These are phyloP conservation scores for Przewalskia tangutica DNA, from an alignment of 257 asterid species.

Conservation along the genomic window DNA sequence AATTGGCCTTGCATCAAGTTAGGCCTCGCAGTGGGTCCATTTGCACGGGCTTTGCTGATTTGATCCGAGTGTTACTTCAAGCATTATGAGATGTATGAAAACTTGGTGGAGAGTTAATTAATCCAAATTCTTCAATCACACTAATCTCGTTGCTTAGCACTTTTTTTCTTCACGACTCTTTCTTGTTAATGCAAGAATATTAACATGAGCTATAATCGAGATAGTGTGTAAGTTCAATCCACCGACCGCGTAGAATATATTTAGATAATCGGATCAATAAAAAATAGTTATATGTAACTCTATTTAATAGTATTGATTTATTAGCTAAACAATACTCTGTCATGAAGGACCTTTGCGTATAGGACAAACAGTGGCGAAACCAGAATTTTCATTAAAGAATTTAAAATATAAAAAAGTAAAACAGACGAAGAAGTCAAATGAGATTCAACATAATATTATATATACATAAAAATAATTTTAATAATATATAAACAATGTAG, in stretches of 20 bases:
- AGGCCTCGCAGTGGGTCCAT: too few relatives aligned
- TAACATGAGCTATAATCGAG: not conserved
- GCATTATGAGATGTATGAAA: not conserved
- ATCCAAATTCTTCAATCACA: not conserved
- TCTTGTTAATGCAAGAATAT: not conserved
- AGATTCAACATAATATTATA: too few relatives aligned
- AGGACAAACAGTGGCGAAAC: too few relatives aligned
- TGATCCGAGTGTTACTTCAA: too few relatives aligned
- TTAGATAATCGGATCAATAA: not conserved
- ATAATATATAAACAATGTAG: too few relatives aligned
- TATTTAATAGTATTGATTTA: not conserved
- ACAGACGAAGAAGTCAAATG: too few relatives aligned
- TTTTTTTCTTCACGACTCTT: not conserved
- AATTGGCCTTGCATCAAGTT: too few relatives aligned
- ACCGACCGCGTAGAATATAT: not conserved
- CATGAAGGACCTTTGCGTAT: too few relatives aligned
- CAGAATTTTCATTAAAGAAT: too few relatives aligned
- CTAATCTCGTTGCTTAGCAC: not conserved
- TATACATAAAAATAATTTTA: too few relatives aligned
- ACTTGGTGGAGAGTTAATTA: not conserved
- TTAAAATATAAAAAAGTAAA: too few relatives aligned
- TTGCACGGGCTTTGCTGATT: too few relatives aligned
- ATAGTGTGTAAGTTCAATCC: not conserved
- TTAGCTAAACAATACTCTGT: not conserved
- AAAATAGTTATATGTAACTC: not conserved